Percentiles rank a stretch among this genome's conserved stretches.
phyloP scores from a whole-genome alignment of 306 rosid species.

The Spatholobus suberectus region DNA sequence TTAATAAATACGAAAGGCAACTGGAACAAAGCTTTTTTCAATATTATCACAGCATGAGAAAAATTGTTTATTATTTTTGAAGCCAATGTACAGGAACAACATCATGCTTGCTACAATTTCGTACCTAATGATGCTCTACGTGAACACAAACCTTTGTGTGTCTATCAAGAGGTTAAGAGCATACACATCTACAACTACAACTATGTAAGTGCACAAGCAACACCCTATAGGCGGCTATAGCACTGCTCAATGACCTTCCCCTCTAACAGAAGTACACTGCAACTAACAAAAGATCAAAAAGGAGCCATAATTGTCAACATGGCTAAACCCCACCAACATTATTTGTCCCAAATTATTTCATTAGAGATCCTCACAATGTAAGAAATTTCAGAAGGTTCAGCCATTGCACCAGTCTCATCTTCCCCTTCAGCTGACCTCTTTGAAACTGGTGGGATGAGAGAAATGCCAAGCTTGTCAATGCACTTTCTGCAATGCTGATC shows the following conservation, averaged over 20 bases:
- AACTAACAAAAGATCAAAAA: too few relatives aligned
- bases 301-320: background rate
- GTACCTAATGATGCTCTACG: too few relatives aligned
- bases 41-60: too few relatives aligned
- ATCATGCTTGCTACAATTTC: too few relatives aligned
- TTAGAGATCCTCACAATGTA: background rate
- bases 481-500: conserved; percentile 55
- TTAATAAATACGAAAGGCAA: too few relatives aligned
- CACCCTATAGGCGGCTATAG: background rate
- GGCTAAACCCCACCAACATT: too few relatives aligned
- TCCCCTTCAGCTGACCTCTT: conserved; percentile 53
- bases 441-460: conserved; percentile 64
- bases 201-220: background rate
- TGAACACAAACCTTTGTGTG: background rate
- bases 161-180: background rate
- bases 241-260: too few relatives aligned
- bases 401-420: conserved; percentile 63
- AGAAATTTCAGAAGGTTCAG: conserved; percentile 49
- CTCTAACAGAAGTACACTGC: background rate
- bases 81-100: too few relatives aligned
- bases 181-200: background rate
- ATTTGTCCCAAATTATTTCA: background rate
- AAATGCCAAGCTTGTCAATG: conserved; percentile 70
- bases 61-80: too few relatives aligned
- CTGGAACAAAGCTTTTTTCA: too few relatives aligned